phyloP scores from a whole-genome alignment of 352 stramenopile genomes.

The Phytophthora sojae region DNA sequence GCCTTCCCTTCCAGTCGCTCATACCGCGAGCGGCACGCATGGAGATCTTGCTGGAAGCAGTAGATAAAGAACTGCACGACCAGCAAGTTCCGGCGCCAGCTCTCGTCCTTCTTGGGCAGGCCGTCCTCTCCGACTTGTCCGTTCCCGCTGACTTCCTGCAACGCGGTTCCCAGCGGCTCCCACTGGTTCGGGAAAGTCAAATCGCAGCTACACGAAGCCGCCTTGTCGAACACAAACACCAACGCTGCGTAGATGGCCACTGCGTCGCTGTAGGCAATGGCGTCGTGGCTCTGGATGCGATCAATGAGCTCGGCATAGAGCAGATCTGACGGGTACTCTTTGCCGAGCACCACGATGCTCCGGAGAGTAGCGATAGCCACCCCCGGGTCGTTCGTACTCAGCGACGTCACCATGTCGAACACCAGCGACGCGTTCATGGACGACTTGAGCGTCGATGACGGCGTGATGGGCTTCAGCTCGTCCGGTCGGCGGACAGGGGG shows the following conservation, averaged over 20 bases:
- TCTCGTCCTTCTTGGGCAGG: constrained; percentile 51
- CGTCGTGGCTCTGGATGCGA: constrained; percentile 77
- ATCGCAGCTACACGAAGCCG: constrained; percentile 64
- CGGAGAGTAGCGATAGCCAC: constrained; percentile 78
- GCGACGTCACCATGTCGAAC: constrained; percentile 84
- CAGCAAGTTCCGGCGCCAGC: constrained; percentile 73
- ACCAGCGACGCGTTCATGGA: constrained; percentile 86
- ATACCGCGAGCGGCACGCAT: constrained; percentile 62
- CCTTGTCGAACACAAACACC: constrained; percentile 85
- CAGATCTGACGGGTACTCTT: constrained; percentile 84
- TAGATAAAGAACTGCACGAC: constrained; percentile 87
- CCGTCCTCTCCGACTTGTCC: constrained; percentile 36
- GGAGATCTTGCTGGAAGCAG: constrained; percentile 78
- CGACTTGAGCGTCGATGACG: constrained; percentile 62
- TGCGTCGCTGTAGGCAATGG: constrained; percentile 72
- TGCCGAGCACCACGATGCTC: constrained; percentile 85
- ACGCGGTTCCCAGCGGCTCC: constrained; percentile 62
- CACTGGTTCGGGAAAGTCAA: constrained; percentile 77
- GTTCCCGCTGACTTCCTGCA: constrained; percentile 66
- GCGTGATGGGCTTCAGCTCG: constrained; percentile 68
- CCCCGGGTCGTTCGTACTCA: constrained; percentile 86
- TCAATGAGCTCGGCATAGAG: constrained; percentile 85
- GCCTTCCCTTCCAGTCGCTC: constrained; percentile 45
- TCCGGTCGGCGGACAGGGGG: constrained; percentile 19
- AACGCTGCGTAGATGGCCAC: constrained; percentile 83